These are phyloP conservation scores for Hyphodiscus sp. DNA, from an alignment of 2,329 filamentous ascomycete genomes.

Conservation along the genomic window DNA sequence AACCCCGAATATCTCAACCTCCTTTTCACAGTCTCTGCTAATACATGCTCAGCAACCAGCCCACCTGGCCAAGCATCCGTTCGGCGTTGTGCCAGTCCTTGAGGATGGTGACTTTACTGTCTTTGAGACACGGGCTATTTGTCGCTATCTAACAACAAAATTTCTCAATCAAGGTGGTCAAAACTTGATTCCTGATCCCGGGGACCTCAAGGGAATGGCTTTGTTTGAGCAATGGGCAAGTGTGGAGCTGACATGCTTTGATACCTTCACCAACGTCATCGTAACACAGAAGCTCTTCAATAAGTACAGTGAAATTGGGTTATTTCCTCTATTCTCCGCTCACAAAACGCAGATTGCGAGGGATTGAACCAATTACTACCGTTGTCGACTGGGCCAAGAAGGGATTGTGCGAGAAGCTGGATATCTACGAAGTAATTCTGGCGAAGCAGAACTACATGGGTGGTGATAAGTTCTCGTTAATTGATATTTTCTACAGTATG, in stretches of 20 bases:
- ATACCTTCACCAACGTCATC: neutral
- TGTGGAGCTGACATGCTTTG: neutral
- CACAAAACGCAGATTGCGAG: neutral
- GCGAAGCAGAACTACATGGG: slow-evolving; percentile 18
- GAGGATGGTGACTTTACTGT: slow-evolving; percentile 30
- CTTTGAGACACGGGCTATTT: slow-evolving; percentile 28
- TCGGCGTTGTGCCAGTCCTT: slow-evolving; percentile 32
- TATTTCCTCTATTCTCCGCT: neutral
- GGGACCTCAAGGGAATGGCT: slow-evolving; percentile 21
- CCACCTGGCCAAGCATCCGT: slow-evolving; percentile 27
- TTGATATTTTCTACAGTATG: slow-evolving; percentile 13
- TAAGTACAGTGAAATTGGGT: neutral
- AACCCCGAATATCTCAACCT: neutral
- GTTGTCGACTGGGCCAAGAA: neutral
- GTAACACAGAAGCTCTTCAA: neutral
- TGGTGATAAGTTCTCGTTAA: slow-evolving; percentile 18
- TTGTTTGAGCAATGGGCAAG: slow-evolving; percentile 16
- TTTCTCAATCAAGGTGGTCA: slow-evolving; percentile 25
- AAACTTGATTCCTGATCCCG: slow-evolving; percentile 20
- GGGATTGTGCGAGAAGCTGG: slow-evolving; percentile 3
- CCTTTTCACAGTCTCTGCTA: neutral
- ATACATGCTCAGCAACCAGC: neutral
- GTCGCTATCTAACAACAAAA: slow-evolving; percentile 25
- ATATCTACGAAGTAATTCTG: slow-evolving; percentile 17
- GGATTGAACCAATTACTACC: neutral